These are phyloP conservation scores for Paraphoma chrysanthemicola DNA, from an alignment of 2,329 filamentous ascomycete genomes.

Conservation along the genomic window DNA sequence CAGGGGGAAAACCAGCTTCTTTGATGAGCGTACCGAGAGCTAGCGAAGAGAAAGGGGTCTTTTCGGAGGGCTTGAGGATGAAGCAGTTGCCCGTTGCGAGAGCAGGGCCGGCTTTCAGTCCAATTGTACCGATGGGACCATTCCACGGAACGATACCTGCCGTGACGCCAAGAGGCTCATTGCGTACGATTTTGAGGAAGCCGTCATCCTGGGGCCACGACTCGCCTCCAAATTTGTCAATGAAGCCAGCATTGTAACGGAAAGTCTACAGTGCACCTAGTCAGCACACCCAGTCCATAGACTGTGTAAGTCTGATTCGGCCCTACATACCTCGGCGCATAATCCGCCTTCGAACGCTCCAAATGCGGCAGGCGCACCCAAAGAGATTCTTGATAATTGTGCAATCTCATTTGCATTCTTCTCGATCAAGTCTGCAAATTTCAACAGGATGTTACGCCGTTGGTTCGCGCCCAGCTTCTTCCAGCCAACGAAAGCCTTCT, in stretches of 20 bases:
- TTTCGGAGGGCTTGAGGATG: constrained; percentile 47
- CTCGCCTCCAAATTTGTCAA: constrained; percentile 44
- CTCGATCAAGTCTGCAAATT: constrained; percentile 43
- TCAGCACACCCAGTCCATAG: neutral
- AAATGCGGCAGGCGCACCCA: constrained; percentile 56
- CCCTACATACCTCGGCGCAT: constrained; percentile 41
- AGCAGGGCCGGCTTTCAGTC: constrained; percentile 46
- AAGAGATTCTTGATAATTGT: constrained; percentile 52
- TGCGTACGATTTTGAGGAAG: constrained; percentile 52
- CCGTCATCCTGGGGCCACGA: constrained; percentile 55
- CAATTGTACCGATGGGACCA: constrained; percentile 47
- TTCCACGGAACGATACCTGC: constrained; percentile 55
- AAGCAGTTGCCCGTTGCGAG: constrained; percentile 46
- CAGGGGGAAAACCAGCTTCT: constrained; percentile 49
- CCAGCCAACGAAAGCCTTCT: constrained; percentile 57
- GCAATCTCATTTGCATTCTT: constrained; percentile 30
- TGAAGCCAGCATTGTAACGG: constrained; percentile 46
- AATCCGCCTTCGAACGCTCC: constrained; percentile 54
- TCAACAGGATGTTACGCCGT: constrained; percentile 38
- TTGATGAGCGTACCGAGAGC: constrained; percentile 44
- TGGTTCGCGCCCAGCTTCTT: constrained; percentile 33
- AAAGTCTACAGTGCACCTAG: constrained; percentile 21
- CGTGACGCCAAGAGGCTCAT: constrained; percentile 53
- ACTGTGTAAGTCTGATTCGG: constrained; percentile 8
- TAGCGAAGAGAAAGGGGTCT: constrained; percentile 43